Conservation (phyloP, 192 early-diverging fungal genomes). For the Backusella australiensis region DNA sequence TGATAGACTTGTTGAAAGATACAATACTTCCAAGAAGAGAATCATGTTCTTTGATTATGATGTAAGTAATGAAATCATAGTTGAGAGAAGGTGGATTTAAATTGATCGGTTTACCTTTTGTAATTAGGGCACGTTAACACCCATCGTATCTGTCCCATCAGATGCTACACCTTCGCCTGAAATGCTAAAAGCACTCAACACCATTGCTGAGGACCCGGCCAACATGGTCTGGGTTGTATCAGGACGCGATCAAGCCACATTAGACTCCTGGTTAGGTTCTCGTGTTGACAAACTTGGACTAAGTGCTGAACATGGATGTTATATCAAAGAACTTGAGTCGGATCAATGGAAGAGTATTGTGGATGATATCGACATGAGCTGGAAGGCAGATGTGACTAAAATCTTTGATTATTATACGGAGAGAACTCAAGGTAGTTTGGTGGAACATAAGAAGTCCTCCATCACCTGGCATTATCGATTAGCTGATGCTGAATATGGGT, state of each 20-base stretch:
- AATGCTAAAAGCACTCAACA: slow-evolving; percentile 76
- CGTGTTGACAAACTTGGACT: slow-evolving; percentile 73
- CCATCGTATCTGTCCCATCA: slow-evolving; percentile 86
- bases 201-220: slow-evolving; percentile 68
- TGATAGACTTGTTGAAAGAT: slow-evolving; percentile 58
- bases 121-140: slow-evolving; percentile 87
- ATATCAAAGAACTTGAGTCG: slow-evolving; percentile 74
- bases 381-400: slow-evolving; percentile 91
- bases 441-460: slow-evolving; percentile 90
- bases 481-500: slow-evolving; percentile 92
- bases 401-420: slow-evolving; percentile 97
- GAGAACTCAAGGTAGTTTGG: slow-evolving; percentile 89
- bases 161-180: slow-evolving; percentile 82
- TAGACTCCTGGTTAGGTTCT: slow-evolving; percentile 87
- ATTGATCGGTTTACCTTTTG: neutral
- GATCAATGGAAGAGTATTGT: slow-evolving; percentile 75
- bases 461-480: slow-evolving; percentile 98
- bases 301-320: slow-evolving; percentile 97
- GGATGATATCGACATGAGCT: slow-evolving; percentile 78
- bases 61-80: slow-evolving; percentile 37
- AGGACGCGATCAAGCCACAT: slow-evolving; percentile 80
- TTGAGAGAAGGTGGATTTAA: neutral
- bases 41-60: slow-evolving; percentile 96
- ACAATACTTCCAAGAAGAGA: slow-evolving; percentile 63
- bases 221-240: slow-evolving; percentile 92